Evolutionary conservation across 306 rosid species (phyloP), one percentile per base, ranked within the genome.

Genomic region (Sicyos edulis): DNA sequence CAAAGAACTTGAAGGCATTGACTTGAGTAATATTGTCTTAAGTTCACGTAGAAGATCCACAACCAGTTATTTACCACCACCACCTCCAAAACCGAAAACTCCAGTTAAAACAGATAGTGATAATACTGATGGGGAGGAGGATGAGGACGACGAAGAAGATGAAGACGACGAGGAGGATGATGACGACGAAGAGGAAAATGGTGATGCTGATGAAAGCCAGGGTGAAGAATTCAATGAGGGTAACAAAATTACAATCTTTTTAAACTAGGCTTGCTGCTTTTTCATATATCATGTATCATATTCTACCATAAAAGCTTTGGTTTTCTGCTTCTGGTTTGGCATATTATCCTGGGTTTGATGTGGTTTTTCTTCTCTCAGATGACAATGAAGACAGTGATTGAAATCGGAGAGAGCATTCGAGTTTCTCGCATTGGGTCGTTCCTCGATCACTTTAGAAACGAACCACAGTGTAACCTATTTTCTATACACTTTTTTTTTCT

Each of bases 1-100:
- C 53, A 93, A 83, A 84, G 97, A 90, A 76, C 97, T 93, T 49
- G 97, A 93, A 84, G 98, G 98, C 77, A 93, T 93, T 80, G 98
- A 93, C 80, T 21, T 72, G 75, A 88, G 98, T 78, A 93, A 93
- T 82, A 90, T 93, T 50, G 96, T 93, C 22, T 82, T 83, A 49
- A 93, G 92, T 78, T 80, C 98, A 51, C 96, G 98, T 42, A 82
- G 98, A 74, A 85, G 98, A 76, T 87, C 96, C 69, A 78, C 89
- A 19, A 42, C 76, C 54, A 84, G 92, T 76, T 92, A 82, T 83
- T 76, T 67, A 15, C 22, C 68, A 34, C 70, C 88, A 75, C 96
- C 93, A 26, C 29, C 29, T 80, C 90, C 90, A 19, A 87, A 83
- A 88, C 88, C 93, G 17, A 86, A 92, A 85, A 42, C 73, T 44